A percentile compares a stretch with the other conserved stretches of the same genome.
Evolutionary conservation across 2,329 filamentous ascomycete species (phyloP).

Genomic region (Fusarium verticillioides): DNA sequence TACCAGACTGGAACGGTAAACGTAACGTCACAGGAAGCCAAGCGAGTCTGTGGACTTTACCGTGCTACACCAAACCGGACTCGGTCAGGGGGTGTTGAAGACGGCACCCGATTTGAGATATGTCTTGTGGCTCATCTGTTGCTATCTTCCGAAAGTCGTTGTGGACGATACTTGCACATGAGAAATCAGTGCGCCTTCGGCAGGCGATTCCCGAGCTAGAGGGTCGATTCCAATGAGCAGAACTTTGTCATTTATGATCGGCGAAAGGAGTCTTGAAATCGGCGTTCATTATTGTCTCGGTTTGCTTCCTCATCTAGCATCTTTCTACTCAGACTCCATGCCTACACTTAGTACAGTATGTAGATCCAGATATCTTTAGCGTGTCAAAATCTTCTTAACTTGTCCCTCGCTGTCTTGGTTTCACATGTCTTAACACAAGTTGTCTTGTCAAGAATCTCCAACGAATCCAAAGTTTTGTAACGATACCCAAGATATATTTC

Average conservation of each 20-base stretch:
- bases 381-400: constrained; percentile 4
- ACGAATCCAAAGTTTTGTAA: not conserved
- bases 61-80: constrained; percentile 21
- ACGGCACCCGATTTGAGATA: constrained; percentile 1
- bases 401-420: constrained; percentile 5
- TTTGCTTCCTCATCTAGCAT: constrained; percentile 12
- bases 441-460: not conserved
- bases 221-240: constrained; percentile 14
- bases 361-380: constrained; percentile 20
- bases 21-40: constrained; percentile 32
- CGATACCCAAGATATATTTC: not conserved
- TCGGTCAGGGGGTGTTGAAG: constrained; percentile 4
- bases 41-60: constrained; percentile 29
- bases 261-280: constrained; percentile 13
- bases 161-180: constrained; percentile 15
- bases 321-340: not conserved
- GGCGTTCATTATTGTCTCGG: constrained; percentile 25
- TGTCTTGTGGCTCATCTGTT: constrained; percentile 9
- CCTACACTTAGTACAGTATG: not conserved
- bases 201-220: constrained; percentile 6
- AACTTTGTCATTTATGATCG: constrained; percentile 20
- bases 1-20: constrained; percentile 23
- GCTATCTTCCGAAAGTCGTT: constrained; percentile 13
- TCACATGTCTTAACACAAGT: not conserved
- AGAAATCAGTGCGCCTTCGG: constrained; percentile 14